Evolutionary conservation across 768 basidiomycete genomes (phyloP).

Genomic region (Mycena venus): DNA sequence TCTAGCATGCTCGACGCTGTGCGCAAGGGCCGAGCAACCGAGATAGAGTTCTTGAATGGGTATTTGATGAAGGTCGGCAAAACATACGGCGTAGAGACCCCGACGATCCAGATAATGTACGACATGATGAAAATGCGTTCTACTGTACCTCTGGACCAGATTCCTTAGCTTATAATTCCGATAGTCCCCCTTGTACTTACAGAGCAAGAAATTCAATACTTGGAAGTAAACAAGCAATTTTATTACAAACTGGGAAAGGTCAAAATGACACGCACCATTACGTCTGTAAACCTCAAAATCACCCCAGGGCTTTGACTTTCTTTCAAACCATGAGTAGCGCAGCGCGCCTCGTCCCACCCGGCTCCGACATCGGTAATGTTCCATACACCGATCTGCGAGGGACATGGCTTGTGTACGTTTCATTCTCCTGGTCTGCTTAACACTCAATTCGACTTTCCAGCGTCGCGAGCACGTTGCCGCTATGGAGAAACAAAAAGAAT

Average conservation of each 20-base stretch:
- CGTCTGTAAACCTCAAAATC: too few relatives aligned
- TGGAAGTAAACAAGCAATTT: too few relatives aligned
- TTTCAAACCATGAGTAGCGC: background rate
- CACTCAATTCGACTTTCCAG: background rate
- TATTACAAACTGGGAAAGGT: too few relatives aligned
- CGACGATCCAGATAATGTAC: slow-evolving; percentile 66
- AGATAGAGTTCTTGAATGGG: slow-evolving; percentile 88
- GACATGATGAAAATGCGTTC: slow-evolving; percentile 73
- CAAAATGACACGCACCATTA: too few relatives aligned
- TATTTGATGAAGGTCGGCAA: slow-evolving; percentile 78
- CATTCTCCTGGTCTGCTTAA: background rate
- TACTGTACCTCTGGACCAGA: slow-evolving; percentile 67
- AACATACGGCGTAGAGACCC: slow-evolving; percentile 68
- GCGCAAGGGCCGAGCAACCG: slow-evolving; percentile 71
- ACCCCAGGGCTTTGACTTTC: too few relatives aligned
- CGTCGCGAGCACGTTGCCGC: slow-evolving; percentile 15
- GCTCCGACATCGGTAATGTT: slow-evolving; percentile 1
- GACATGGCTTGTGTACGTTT: slow-evolving; percentile 12
- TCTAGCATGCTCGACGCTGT: slow-evolving; percentile 89
- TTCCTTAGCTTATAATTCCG: slow-evolving; percentile 35
- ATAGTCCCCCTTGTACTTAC: too few relatives aligned
- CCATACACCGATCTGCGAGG: background rate
- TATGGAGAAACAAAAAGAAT: slow-evolving; percentile 16
- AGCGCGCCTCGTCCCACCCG: background rate
- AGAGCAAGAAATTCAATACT: too few relatives aligned